Base-by-base conservation (phyloP, 805 yeast genomes). In the Myxozyma mucilagina region DNA sequence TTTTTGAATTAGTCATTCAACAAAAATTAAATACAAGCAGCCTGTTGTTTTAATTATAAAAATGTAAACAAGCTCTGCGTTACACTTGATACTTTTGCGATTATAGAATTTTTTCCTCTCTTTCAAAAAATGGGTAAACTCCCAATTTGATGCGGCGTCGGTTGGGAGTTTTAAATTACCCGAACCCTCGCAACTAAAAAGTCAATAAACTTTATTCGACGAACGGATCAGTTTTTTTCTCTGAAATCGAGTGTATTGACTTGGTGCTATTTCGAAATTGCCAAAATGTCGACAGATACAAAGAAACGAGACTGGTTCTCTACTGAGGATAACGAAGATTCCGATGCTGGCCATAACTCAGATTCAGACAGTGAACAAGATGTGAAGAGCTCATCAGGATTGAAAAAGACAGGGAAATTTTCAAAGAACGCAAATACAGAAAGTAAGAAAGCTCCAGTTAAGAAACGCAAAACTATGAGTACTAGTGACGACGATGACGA, bases 311-410 rank as follows among this genome's bases (percentile, higher is more conserved):
- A 61, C 51, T 61, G 65, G 65, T 61, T 61, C 32, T 36, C 62
- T 14, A 55, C 61, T 7, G 59, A 53, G 13, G 73, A 71, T 29
- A 61, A 67, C 24, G 73, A 70, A 34, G 66, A 58, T 20, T 68
- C 59, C 13, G 64, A 67, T 9, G 67, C 41, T 34, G 53, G 24
- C 4, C 14, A 50, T 29, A 2, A 7, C 10, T 49, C 34, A 41
- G 56, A 45, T 20, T 57, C 47, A 16, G 67, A 60, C 44, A 55
- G 64, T 14, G 67, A 65, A 16, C 71, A 65, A 10, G 53, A 16
- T 20, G 45, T 20, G 24, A 31, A n/a, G 1, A 41, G 9, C 45
- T n/a, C 10, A 20, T n/a, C n/a, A 16, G 18, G 20, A 8, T n/a
- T 8, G n/a, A n/a, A 9, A 8, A 13, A 10, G 45, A 41, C 16